Base-by-base conservation (phyloP, 176 grass and related monocot species). In the Guadua angustifolia region DNA sequence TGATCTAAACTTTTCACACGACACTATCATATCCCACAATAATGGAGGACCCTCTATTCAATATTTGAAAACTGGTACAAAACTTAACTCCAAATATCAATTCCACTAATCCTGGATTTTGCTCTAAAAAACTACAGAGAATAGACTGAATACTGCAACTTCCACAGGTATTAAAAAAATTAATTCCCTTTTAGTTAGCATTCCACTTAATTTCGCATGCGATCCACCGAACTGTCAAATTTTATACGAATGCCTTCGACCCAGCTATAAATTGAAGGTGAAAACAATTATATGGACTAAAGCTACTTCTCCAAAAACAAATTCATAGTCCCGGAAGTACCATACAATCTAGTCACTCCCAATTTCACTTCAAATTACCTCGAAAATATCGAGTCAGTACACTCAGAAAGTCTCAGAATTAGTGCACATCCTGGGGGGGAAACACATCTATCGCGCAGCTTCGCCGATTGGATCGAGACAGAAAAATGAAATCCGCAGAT, bases 321-420 rank as follows among this genome's bases (percentile, higher is more conserved):
- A 66, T 10, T 66, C 19, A 66, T 8, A 79, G 66, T 63, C 57
- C 52, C n/a, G 66, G 17, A 76, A 68, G 67, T 24, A 29, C 5
- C 66, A 79, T 47, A 21, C 39, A 35, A 67, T 51, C 24, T 26
- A 74, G 69, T 66, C 17, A 46, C 4, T 71, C 60, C 60, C 9
- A 33, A 73, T 61, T 87, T 84, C 9, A 66, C 71, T 51, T 75
- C 42, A 52, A 43, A 47, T 16, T 73, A 44, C 50, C 59, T 74
- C 68, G 42, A 45, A 79, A 44, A 78, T 43, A 79, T 50, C 51
- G 44, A 40, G 36, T 4, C n/a, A 73, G 25, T 7, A 42, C 43
- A 51, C 22, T 25, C 4, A 6, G 4, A 56, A 56, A 12, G 18
- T n/a, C 4, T 58, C 42, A 47, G 53, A 77, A 75, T 40, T 9